A percentile compares a stretch with the other conserved stretches of the same genome.
Conservation (phyloP, 371 early-diverging fungal species). For the Rhizomucor miehei region DNA sequence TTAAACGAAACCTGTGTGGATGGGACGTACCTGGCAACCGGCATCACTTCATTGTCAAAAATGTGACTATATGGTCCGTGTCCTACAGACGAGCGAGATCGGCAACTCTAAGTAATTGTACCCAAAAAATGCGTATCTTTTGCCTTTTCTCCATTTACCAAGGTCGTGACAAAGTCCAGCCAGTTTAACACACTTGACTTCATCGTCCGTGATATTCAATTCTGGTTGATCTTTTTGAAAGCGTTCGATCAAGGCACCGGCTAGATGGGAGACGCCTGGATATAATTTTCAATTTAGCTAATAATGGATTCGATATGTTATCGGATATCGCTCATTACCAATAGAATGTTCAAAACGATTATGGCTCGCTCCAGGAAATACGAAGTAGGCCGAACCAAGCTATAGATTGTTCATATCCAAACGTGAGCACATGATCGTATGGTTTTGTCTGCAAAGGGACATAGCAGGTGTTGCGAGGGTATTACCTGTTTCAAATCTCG, state of each 20-base stretch:
- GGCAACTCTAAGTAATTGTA: too few relatives aligned
- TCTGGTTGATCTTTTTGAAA: conserved; percentile 78
- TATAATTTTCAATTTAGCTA: neutral
- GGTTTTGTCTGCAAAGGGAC: too few relatives aligned
- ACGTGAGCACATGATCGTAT: too few relatives aligned
- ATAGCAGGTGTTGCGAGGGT: neutral
- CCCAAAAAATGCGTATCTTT: too few relatives aligned
- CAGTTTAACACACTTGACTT: conserved; percentile 82
- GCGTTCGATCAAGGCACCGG: conserved; percentile 69
- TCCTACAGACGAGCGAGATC: conserved; percentile 50
- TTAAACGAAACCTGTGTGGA: neutral
- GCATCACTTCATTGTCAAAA: conserved; percentile 89
- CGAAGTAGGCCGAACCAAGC: conserved; percentile 72
- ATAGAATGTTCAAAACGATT: conserved; percentile 89
- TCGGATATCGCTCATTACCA: conserved; percentile 44
- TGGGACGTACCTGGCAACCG: conserved; percentile 49
- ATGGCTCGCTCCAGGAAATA: conserved; percentile 93
- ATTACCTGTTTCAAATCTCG: conserved; percentile 85
- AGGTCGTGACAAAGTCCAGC: conserved; percentile 95
- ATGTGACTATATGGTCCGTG: conserved; percentile 96
- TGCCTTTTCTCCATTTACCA: conserved; percentile 50
- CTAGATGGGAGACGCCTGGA: conserved; percentile 79
- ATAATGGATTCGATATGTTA: neutral
- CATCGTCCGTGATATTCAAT: conserved; percentile 72
- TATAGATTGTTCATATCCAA: neutral